Evolutionary conservation across 176 grass and related monocot species (phyloP).

Genomic region (Thinopyrum elongatum): DNA sequence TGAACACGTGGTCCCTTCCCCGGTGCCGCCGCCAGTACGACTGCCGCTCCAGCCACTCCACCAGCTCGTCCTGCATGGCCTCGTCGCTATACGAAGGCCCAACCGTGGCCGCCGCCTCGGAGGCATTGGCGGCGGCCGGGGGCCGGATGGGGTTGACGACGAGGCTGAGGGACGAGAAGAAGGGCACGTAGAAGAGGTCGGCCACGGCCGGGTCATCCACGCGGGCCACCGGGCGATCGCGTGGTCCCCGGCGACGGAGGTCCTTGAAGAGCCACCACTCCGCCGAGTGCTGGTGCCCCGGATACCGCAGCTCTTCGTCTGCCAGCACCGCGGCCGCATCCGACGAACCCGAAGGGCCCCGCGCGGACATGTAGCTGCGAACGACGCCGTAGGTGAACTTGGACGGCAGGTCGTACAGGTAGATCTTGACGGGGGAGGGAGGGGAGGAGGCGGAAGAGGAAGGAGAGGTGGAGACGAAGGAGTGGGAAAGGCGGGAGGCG

Average conservation of each 20-base stretch:
- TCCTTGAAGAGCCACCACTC: slow-evolving; percentile 88
- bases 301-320: slow-evolving; percentile 55
- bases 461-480: not conserved
- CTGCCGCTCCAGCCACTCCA: slow-evolving; percentile 73
- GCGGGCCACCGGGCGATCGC: slow-evolving; percentile 41
- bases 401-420: slow-evolving; percentile 60
- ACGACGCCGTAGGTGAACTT: slow-evolving; percentile 86
- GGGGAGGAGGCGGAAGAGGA: not conserved
- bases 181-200: slow-evolving; percentile 95
- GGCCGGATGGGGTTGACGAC: slow-evolving; percentile 81
- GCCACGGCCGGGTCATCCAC: slow-evolving; percentile 63
- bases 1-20: slow-evolving; percentile 86
- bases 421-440: slow-evolving; percentile 61
- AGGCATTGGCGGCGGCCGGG: slow-evolving; percentile 14
- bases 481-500: slow-evolving; percentile 21
- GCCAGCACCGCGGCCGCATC: slow-evolving; percentile 8
- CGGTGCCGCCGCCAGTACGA: slow-evolving; percentile 64
- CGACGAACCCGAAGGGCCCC: slow-evolving; percentile 18
- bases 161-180: slow-evolving; percentile 95
- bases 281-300: slow-evolving; percentile 86
- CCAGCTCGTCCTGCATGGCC: slow-evolving; percentile 75
- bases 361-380: slow-evolving; percentile 62
- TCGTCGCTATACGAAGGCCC: slow-evolving; percentile 63
- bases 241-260: slow-evolving; percentile 36
- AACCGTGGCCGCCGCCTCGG: not conserved